Percentiles rank a stretch among this genome's conserved stretches.
phyloP scores from a whole-genome alignment of 495 filamentous ascomycete genomes.

The Aspergillus haitiensis region DNA sequence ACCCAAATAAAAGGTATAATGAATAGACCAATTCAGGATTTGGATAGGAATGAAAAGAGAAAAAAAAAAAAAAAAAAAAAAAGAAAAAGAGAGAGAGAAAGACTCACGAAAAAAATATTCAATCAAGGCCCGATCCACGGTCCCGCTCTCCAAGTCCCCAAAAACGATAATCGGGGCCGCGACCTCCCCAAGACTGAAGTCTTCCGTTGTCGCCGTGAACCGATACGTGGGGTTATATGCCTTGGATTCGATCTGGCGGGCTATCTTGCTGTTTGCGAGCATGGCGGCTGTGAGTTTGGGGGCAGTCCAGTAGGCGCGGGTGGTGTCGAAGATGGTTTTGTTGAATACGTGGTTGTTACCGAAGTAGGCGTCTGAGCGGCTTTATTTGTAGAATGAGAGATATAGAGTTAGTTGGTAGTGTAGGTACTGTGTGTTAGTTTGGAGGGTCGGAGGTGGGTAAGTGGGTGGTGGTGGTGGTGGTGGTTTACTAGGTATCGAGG shows the following conservation, averaged over 20 bases:
- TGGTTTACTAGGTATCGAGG: background rate
- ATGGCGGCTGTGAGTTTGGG: constrained; percentile 39
- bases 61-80: background rate
- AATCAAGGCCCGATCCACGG: constrained; percentile 37
- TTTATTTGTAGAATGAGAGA: constrained; percentile 16
- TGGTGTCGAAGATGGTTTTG: constrained; percentile 48
- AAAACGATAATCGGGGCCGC: constrained; percentile 47
- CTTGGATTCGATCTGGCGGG: constrained; percentile 45
- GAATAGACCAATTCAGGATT: too few relatives aligned
- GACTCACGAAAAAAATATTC: constrained; percentile 50
- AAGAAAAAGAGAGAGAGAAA: too few relatives aligned
- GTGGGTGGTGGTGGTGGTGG: too few relatives aligned
- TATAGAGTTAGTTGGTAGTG: background rate
- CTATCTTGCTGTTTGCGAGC: constrained; percentile 44
- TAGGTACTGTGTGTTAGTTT: constrained; percentile 3
- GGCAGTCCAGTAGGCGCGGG: constrained; percentile 41
- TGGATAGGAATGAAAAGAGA: too few relatives aligned
- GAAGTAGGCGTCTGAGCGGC: constrained; percentile 45
- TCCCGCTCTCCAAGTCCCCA: constrained; percentile 40
- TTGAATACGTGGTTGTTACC: constrained; percentile 48
- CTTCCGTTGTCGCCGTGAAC: constrained; percentile 37
- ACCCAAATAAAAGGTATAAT: background rate
- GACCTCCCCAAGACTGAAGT: constrained; percentile 47
- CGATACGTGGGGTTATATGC: constrained; percentile 43
- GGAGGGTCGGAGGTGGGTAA: background rate